Evolutionary conservation across 768 basidiomycete species (phyloP), one percentile per base, ranked within the genome.

Genomic region (Guyanaporus albipodus): DNA sequence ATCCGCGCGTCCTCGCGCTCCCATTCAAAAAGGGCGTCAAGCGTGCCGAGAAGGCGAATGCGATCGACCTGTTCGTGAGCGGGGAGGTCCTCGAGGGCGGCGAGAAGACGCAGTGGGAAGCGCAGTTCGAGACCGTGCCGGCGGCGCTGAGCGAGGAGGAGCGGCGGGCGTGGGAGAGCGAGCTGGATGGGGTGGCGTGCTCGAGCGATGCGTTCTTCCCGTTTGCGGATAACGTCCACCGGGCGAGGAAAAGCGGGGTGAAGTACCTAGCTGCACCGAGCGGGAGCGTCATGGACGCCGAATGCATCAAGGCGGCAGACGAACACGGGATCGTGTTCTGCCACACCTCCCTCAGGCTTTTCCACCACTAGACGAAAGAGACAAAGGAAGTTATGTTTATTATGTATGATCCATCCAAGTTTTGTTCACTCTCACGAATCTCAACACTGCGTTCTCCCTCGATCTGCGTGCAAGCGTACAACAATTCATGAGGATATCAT

Each of bases 201-300:
- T 89, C 90, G 26, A 93, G 91, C 50, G 96, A 99, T 56, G 96
- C 95, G 41, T 99, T 99, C 79, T 98, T 98, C 92, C 96, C 96
- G 15, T 98, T 98, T 82, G 80, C 95, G 11, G 96, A 99, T 63
- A 99, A 98, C 58, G 95, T 99, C 27, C 89, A 97, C 64, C 77
- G 96, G 36, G 90, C 91, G 41, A 76, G 79, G 67, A 85, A 88
- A 75, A 94, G 91, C 51, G 96, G 96, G 0, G 94, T 92, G 39
- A 81, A 71, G 62, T 97, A 96, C 68, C 75, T 99, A 38, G 92
- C 91, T 21, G 92, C 94, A 7, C 87, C 90, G 3, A 81, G 85
- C 40, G 96, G 96, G 38, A 93, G 90, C 56, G 92, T 99, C 50
- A 98, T 98, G 95, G 96, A 99, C 61, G 82, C 68, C 36, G 95